Conservation (phyloP, 768 basidiomycete genomes). For the Phallus indusiatus region DNA sequence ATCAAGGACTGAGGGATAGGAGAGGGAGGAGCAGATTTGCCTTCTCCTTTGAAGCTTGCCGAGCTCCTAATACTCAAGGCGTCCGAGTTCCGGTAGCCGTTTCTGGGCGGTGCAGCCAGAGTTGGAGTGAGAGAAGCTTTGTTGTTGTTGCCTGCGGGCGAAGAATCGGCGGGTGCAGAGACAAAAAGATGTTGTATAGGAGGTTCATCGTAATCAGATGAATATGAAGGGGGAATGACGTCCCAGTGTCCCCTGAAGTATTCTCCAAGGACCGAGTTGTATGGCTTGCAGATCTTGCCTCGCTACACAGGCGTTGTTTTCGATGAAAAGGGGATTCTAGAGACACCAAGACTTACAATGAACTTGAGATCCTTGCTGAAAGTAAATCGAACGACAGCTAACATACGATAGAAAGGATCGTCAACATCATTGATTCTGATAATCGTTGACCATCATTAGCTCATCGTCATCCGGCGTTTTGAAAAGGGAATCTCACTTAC, state of each 20-base stretch:
- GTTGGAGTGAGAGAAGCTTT: constrained; percentile 56
- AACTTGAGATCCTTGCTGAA: constrained; percentile 95
- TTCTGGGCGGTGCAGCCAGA: constrained; percentile 12
- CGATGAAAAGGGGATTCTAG: background rate
- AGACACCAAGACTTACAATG: constrained; percentile 43
- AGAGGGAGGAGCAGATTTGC: background rate
- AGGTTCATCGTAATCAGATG: constrained; percentile 35
- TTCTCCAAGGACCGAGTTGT: constrained; percentile 81
- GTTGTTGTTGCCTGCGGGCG: constrained; percentile 37
- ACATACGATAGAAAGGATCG: constrained; percentile 90
- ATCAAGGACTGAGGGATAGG: constrained; percentile 24
- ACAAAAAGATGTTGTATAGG: constrained; percentile 35
- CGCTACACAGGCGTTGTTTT: constrained; percentile 39
- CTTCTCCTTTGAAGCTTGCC: background rate
- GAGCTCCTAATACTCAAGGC: background rate
- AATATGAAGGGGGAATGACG: constrained; percentile 50
- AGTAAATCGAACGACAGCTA: constrained; percentile 80
- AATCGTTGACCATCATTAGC: background rate
- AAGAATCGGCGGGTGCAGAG: constrained; percentile 30
- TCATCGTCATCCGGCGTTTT: background rate
- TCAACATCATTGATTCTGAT: constrained; percentile 82
- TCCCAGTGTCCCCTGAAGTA: constrained; percentile 88
- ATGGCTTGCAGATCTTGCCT: constrained; percentile 90
- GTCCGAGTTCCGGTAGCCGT: background rate
- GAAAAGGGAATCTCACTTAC: constrained; percentile 38